Percentiles rank a stretch among this genome's conserved stretches.
phyloP scores from a whole-genome alignment of 192 early-diverging fungal species.

The Entomortierella chlamydospora region DNA sequence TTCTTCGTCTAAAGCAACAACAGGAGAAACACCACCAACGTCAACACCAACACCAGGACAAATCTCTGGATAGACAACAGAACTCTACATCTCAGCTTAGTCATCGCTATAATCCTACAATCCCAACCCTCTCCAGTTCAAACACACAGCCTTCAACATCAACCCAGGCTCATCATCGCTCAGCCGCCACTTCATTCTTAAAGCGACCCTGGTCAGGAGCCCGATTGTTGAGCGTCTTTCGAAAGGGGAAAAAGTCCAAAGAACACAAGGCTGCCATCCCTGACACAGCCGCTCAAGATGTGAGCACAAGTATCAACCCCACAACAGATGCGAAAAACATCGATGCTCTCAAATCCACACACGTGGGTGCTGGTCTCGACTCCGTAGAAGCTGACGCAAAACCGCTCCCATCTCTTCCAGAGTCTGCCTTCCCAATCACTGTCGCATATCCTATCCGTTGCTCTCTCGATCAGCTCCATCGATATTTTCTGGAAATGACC shows the following conservation, averaged over 20 bases:
- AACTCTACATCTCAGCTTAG: no score
- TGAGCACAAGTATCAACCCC: not conserved
- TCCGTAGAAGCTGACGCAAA: slow-evolving; percentile 2
- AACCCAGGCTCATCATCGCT: slow-evolving; percentile 8
- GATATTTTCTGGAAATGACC: slow-evolving; percentile 42
- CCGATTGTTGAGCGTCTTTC: slow-evolving; percentile 27
- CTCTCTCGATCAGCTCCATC: slow-evolving; percentile 30
- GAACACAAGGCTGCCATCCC: not conserved
- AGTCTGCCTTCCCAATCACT: slow-evolving; percentile 37
- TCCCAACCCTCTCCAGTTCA: not conserved
- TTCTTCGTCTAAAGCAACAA: slow-evolving; percentile 10
- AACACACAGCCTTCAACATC: not conserved
- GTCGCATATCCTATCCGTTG: slow-evolving; percentile 47
- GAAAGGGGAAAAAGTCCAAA: slow-evolving; percentile 11
- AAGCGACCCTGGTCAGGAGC: slow-evolving; percentile 32
- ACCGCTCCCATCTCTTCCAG: slow-evolving; percentile 39
- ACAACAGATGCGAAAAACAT: not conserved
- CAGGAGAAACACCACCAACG: slow-evolving; percentile 7
- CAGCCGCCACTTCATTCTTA: slow-evolving; percentile 12
- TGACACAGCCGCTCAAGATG: not conserved
- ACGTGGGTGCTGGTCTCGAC: not conserved
- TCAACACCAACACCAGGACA: slow-evolving; percentile 2
- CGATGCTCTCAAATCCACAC: not conserved
- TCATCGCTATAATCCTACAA: no score
- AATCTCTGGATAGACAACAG: not conserved